Percentiles rank a stretch among this genome's conserved stretches.
Conservation (phyloP, 345 rosid genomes). For the Litchi chinensis region DNA sequence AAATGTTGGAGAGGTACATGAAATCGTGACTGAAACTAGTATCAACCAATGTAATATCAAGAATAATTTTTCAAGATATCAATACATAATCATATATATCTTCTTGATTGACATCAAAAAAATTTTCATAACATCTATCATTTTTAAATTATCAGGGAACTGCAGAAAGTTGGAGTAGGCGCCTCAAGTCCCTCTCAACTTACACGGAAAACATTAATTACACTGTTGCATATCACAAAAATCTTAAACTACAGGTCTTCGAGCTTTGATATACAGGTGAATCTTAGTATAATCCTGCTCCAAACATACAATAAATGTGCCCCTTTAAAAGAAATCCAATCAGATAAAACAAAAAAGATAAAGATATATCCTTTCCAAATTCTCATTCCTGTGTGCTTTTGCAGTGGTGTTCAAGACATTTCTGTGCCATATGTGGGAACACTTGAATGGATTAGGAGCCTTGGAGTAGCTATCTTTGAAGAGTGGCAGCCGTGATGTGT, state of each 20-base stretch:
- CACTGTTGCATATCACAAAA: constrained; percentile 30
- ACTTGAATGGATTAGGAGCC: constrained; percentile 35
- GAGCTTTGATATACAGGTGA: constrained; percentile 44
- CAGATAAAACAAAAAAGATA: too few relatives aligned
- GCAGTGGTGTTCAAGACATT: constrained; percentile 45
- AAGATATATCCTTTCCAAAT: background rate
- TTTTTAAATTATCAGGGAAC: constrained; percentile 26
- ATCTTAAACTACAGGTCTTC: constrained; percentile 35
- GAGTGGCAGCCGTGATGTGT: constrained; percentile 40
- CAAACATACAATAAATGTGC: background rate
- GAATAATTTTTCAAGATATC: background rate
- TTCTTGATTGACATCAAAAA: background rate
- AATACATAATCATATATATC: background rate
- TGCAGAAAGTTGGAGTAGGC: constrained; percentile 33
- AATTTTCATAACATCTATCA: too few relatives aligned
- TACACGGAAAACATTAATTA: constrained; percentile 24
- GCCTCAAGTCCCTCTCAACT: constrained; percentile 28
- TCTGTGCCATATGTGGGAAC: constrained; percentile 36
- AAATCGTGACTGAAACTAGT: background rate
- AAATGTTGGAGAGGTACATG: constrained; percentile 30
- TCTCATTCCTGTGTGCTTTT: background rate
- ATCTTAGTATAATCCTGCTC: background rate
- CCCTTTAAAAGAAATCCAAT: background rate
- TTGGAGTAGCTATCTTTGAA: constrained; percentile 29
- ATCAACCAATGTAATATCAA: background rate